Percentiles rank a stretch among this genome's conserved stretches.
These are phyloP conservation scores for Clitocybe nebularis DNA, from an alignment of 1,284 basidiomycete genomes.

Conservation along the genomic window DNA sequence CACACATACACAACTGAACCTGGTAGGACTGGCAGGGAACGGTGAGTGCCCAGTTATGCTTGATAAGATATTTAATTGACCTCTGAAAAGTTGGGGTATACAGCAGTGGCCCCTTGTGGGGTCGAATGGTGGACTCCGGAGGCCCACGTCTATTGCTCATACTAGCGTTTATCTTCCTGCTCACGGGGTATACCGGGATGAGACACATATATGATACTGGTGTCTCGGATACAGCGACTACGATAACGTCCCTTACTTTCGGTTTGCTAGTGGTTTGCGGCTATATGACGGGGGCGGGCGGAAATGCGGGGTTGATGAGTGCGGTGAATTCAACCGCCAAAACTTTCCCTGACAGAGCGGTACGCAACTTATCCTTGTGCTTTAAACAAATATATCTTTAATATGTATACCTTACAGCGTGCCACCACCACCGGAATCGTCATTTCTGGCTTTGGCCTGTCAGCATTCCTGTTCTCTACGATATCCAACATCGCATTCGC, in stretches of 20 bases:
- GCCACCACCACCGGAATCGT: constrained; percentile 37
- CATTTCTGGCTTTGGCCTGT: constrained; percentile 39
- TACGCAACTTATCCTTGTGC: too few relatives aligned
- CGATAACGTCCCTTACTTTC: constrained; percentile 24
- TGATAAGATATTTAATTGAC: background rate
- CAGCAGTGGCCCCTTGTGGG: constrained; percentile 54
- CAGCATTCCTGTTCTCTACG: constrained; percentile 39
- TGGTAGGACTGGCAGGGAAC: constrained; percentile 69
- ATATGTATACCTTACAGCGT: too few relatives aligned
- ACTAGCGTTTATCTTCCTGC: constrained; percentile 42
- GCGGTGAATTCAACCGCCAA: constrained; percentile 55
- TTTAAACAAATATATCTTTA: too few relatives aligned
- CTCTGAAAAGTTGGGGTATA: constrained; percentile 47
- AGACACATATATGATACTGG: constrained; percentile 52
- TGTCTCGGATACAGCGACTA: constrained; percentile 16
- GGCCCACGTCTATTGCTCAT: constrained; percentile 50
- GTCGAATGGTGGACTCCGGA: constrained; percentile 54
- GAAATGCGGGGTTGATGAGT: constrained; percentile 45
- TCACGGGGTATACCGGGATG: constrained; percentile 63
- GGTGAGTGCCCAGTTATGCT: constrained; percentile 31
- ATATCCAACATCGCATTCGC: constrained; percentile 33
- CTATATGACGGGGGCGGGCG: constrained; percentile 52
- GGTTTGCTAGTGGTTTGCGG: constrained; percentile 39
- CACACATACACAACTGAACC: constrained; percentile 71
- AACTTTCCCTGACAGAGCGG: constrained; percentile 41